phyloP scores from a whole-genome alignment of 2,329 filamentous ascomycete species.

The Pyrenochaeta sp. region DNA sequence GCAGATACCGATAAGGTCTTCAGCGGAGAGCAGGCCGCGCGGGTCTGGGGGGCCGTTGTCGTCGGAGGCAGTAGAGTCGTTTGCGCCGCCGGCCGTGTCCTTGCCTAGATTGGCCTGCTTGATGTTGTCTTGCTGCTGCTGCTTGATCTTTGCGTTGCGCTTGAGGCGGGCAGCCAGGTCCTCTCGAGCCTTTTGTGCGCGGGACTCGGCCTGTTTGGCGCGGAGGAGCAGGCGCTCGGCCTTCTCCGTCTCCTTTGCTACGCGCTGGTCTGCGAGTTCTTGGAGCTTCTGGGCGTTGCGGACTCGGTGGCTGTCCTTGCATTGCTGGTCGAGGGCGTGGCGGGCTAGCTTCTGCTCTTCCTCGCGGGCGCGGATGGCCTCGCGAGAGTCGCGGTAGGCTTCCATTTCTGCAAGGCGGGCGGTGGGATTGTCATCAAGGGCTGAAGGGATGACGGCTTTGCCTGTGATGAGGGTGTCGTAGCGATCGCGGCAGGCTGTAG shows the following conservation, averaged over 20 bases:
- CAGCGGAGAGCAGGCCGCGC: constrained; percentile 26
- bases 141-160: constrained; percentile 26
- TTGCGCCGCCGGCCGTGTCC: background rate
- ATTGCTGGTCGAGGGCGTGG: constrained; percentile 15
- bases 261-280: constrained; percentile 25
- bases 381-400: constrained; percentile 23
- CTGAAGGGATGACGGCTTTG: constrained; percentile 55
- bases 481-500: constrained; percentile 55
- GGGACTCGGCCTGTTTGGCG: constrained; percentile 27
- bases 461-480: constrained; percentile 51
- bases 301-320: constrained; percentile 25
- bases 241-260: constrained; percentile 20
- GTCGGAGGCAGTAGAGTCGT: background rate
- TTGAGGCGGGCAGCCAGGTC: constrained; percentile 21
- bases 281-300: constrained; percentile 34
- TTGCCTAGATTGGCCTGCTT: constrained; percentile 4
- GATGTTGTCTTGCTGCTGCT: constrained; percentile 6
- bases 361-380: constrained; percentile 29
- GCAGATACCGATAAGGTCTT: constrained; percentile 33
- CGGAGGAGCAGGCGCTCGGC: constrained; percentile 30
- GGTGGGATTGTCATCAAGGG: constrained; percentile 51
- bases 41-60: constrained; percentile 26
- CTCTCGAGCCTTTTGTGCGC: constrained; percentile 20
- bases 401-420: constrained; percentile 44
- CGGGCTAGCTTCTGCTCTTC: constrained; percentile 22